Percentiles rank a stretch among this genome's conserved stretches.
Conservation (phyloP, 352 stramenopile genomes). For the Phytopythium aichiense region DNA sequence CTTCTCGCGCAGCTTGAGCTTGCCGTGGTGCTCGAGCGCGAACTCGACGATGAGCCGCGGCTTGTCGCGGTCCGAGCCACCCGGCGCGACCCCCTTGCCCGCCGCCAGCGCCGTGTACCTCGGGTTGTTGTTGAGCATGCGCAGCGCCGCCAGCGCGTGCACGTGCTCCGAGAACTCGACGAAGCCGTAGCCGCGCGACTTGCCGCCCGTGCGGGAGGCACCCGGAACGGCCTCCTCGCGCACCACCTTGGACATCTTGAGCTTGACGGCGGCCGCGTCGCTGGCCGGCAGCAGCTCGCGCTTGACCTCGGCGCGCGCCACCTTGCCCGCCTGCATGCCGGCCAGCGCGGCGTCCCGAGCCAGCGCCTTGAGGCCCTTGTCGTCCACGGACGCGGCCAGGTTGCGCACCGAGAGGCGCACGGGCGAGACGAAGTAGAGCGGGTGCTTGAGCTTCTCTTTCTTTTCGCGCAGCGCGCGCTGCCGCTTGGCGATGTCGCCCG, state of each 20-base stretch:
- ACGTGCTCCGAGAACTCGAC: slow-evolving; percentile 95
- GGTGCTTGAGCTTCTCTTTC: slow-evolving; percentile 96
- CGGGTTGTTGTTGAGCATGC: slow-evolving; percentile 97
- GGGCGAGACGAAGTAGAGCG: slow-evolving; percentile 97
- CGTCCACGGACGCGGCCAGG: slow-evolving; percentile 81
- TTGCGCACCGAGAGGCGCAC: slow-evolving; percentile 94
- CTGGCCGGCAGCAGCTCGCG: slow-evolving; percentile 41
- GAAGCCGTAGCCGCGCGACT: slow-evolving; percentile 61
- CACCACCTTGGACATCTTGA: slow-evolving; percentile 82
- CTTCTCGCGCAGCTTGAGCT: slow-evolving; percentile 84
- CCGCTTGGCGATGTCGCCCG: slow-evolving; percentile 94
- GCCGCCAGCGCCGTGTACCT: slow-evolving; percentile 74
- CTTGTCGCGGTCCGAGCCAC: slow-evolving; percentile 46
- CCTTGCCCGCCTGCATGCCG: slow-evolving; percentile 65
- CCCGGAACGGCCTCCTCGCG: slow-evolving; percentile 66
- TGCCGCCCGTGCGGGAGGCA: slow-evolving; percentile 26
- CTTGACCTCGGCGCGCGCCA: slow-evolving; percentile 81
- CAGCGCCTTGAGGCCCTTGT: slow-evolving; percentile 90
- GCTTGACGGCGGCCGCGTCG: slow-evolving; percentile 47
- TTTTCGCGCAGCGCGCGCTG: slow-evolving; percentile 92
- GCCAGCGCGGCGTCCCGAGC: slow-evolving; percentile 75
- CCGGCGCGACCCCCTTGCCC: slow-evolving; percentile 32
- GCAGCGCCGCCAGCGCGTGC: slow-evolving; percentile 94
- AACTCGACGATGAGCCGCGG: slow-evolving; percentile 88
- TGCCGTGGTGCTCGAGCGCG: slow-evolving; percentile 85